Conservation (phyloP, 495 filamentous ascomycete genomes). For the Lepidopterella palustris region DNA sequence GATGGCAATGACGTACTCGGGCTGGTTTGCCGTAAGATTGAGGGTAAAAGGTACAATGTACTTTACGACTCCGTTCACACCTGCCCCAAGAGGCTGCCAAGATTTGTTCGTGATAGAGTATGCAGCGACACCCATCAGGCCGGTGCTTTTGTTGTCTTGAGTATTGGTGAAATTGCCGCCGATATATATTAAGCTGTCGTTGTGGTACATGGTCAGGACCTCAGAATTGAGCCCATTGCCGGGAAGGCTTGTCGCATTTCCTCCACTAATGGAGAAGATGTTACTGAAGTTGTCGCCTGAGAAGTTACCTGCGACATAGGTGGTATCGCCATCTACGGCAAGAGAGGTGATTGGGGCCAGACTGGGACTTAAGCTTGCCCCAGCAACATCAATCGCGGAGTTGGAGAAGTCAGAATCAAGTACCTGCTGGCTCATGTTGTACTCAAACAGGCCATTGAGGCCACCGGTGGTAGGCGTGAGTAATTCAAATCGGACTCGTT, state of each 20-base stretch:
- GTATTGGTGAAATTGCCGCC: slow-evolving; percentile 83
- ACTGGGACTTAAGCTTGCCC: slow-evolving; percentile 50
- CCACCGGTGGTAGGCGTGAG: slow-evolving; percentile 57
- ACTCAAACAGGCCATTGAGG: slow-evolving; percentile 90
- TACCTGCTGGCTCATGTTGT: slow-evolving; percentile 56
- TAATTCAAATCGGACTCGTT: slow-evolving; percentile 71
- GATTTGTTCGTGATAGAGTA: slow-evolving; percentile 61
- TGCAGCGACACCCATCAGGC: slow-evolving; percentile 65
- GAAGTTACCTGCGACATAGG: slow-evolving; percentile 84
- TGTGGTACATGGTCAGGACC: slow-evolving; percentile 61
- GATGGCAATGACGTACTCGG: slow-evolving; percentile 68
- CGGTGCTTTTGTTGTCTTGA: slow-evolving; percentile 48
- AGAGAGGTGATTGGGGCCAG: slow-evolving; percentile 62
- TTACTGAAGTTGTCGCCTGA: slow-evolving; percentile 58
- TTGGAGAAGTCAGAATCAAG: slow-evolving; percentile 59
- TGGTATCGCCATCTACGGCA: slow-evolving; percentile 48
- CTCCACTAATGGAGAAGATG: slow-evolving; percentile 64
- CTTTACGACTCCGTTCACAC: slow-evolving; percentile 73
- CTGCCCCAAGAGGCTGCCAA: slow-evolving; percentile 78
- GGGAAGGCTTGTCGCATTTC: slow-evolving; percentile 54
- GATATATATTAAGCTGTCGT: slow-evolving; percentile 64
- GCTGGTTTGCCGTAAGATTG: slow-evolving; percentile 64
- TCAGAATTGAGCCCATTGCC: slow-evolving; percentile 75
- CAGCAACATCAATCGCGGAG: slow-evolving; percentile 69
- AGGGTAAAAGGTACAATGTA: slow-evolving; percentile 68